phyloP scores from a whole-genome alignment of 225 moss, liverwort and hornwort genomes.

The Anthoceros angustus region DNA sequence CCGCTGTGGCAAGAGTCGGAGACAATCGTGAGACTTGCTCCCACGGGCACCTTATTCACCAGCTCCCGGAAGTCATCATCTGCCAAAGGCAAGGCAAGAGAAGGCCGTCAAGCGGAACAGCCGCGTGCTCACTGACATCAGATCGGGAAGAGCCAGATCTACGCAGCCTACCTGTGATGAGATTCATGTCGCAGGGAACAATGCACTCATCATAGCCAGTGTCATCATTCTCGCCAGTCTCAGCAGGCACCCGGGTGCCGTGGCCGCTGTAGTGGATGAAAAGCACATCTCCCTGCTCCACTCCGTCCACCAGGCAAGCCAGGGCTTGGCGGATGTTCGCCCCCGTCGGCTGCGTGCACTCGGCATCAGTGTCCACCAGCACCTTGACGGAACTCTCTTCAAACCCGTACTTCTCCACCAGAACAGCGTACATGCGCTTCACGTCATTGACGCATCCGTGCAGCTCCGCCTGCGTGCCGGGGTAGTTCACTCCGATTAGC shows the following conservation, averaged over 20 bases:
- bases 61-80: slow-evolving; percentile 8
- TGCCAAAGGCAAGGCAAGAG: background rate
- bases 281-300: slow-evolving; percentile 33
- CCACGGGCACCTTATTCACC: slow-evolving; percentile 5
- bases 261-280: slow-evolving; percentile 60
- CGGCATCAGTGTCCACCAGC: slow-evolving; percentile 45
- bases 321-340: slow-evolving; percentile 33
- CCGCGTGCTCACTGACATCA: background rate
- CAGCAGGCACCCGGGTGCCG: slow-evolving; percentile 34
- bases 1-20: slow-evolving; percentile 9
- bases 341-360: slow-evolving; percentile 29
- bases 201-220: slow-evolving; percentile 16
- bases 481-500: slow-evolving; percentile 69
- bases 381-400: slow-evolving; percentile 33
- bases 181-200: slow-evolving; percentile 14
- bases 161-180: slow-evolving; percentile 7
- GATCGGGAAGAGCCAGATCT: background rate
- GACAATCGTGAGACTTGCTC: slow-evolving; percentile 4
- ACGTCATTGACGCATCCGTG: slow-evolving; percentile 69
- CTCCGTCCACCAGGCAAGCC: slow-evolving; percentile 22
- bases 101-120: background rate
- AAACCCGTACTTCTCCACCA: slow-evolving; percentile 41
- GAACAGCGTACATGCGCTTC: slow-evolving; percentile 28
- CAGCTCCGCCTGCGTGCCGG: slow-evolving; percentile 44
- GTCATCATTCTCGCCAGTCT: slow-evolving; percentile 15